These are phyloP conservation scores for Cucurbitaria berberidis DNA, from an alignment of 2,329 filamentous ascomycete species.

Conservation along the genomic window DNA sequence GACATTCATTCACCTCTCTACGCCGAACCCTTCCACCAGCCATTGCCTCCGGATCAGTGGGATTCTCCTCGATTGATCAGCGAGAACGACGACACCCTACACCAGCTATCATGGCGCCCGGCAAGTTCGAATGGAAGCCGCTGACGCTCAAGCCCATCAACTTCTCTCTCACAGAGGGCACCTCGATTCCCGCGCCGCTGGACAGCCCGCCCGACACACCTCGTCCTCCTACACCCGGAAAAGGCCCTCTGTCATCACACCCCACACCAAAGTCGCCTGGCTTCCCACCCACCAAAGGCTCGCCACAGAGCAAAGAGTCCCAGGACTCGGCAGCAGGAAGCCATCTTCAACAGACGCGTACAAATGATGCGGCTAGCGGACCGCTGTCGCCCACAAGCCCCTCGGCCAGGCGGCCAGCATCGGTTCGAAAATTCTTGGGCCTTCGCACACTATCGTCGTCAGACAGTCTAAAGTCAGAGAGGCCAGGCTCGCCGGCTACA, in stretches of 20 bases:
- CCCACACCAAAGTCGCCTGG: conserved; percentile 45
- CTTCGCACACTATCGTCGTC: conserved; percentile 46
- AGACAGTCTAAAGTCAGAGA: conserved; percentile 45
- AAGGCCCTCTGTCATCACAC: conserved; percentile 50
- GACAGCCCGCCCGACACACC: conserved; percentile 49
- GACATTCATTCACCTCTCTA: conserved; percentile 13
- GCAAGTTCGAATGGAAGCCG: conserved; percentile 42
- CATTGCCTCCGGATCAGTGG: conserved; percentile 20
- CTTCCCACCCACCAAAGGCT: conserved; percentile 29
- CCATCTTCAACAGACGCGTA: conserved; percentile 27
- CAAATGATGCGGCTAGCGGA: conserved; percentile 36
- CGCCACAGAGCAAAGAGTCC: conserved; percentile 25
- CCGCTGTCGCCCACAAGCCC: conserved; percentile 44
- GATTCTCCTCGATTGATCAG: conserved; percentile 12
- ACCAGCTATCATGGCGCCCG: conserved; percentile 31
- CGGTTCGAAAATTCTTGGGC: conserved; percentile 51
- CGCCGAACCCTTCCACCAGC: conserved; percentile 22
- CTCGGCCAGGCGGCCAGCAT: conserved; percentile 42
- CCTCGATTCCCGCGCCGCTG: conserved; percentile 49
- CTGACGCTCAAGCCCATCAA: conserved; percentile 48
- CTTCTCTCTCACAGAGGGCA: conserved; percentile 52
- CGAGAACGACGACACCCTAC: conserved; percentile 6
- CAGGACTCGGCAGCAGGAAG: conserved; percentile 22
- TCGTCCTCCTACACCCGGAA: conserved; percentile 47
- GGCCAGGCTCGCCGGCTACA: conserved; percentile 46